Percentiles rank a stretch among this genome's conserved stretches.
Conservation (phyloP, 768 basidiomycete genomes). For the Hypholoma sublateritium region DNA sequence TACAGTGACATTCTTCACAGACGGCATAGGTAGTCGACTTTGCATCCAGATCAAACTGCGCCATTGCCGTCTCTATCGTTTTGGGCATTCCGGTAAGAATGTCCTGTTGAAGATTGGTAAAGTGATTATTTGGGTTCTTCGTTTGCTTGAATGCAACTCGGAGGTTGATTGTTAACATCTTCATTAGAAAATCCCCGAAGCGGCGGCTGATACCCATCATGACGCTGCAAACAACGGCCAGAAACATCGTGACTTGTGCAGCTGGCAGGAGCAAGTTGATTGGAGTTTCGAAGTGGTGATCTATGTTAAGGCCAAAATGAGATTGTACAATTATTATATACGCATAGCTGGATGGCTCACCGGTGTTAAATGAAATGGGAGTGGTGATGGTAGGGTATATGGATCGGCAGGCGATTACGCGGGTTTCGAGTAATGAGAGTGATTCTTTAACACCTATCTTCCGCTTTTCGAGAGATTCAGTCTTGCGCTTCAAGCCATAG, state of each 20-base stretch:
- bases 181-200: constrained; percentile 3
- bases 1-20: constrained; percentile 18
- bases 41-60: constrained; percentile 13
- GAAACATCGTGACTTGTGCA: constrained; percentile 6
- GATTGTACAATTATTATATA: too few species aligned
- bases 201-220: too few species aligned
- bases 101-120: background rate
- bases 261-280: background rate
- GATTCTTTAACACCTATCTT: too few species aligned
- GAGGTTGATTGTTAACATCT: background rate
- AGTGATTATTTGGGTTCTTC: background rate
- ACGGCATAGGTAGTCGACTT: constrained; percentile 16
- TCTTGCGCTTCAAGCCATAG: too few species aligned
- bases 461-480: too few species aligned
- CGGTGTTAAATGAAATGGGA: too few species aligned
- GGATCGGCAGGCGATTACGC: too few species aligned
- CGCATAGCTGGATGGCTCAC: too few species aligned
- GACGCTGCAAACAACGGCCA: constrained; percentile 6
- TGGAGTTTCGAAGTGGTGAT: constrained; percentile 1
- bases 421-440: too few species aligned
- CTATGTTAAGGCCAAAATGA: background rate
- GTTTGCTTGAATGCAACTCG: background rate
- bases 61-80: constrained; percentile 8
- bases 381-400: too few species aligned
- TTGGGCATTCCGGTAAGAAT: background rate